Evolutionary conservation across 371 early-diverging fungal species (phyloP).

Genomic region (Mucor sp.): DNA sequence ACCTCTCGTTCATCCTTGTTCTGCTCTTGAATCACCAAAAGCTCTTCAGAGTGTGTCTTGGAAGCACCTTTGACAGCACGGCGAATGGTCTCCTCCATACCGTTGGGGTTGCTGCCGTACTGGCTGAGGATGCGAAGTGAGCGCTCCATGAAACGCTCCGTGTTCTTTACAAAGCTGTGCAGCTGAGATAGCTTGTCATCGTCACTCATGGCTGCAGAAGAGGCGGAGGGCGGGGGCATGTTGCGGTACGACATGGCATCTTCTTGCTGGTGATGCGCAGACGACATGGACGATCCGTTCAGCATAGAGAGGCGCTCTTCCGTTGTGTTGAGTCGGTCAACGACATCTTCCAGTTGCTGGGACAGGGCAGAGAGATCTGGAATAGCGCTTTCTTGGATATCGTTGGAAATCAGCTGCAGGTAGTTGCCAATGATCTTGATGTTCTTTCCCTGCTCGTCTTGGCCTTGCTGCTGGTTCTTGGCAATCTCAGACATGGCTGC

Average conservation of each 20-base stretch:
- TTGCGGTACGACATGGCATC: not conserved
- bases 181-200: constrained; percentile 29
- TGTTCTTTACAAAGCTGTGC: constrained; percentile 30
- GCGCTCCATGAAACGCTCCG: constrained; percentile 45
- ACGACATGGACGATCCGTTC: constrained; percentile 5
- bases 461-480: constrained; percentile 22
- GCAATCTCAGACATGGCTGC: constrained; percentile 17
- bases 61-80: constrained; percentile 47
- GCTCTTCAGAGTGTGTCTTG: constrained; percentile 34
- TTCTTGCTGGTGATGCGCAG: not conserved
- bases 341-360: constrained; percentile 37
- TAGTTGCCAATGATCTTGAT: constrained; percentile 41
- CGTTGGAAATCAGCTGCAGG: constrained; percentile 36
- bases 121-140: constrained; percentile 36
- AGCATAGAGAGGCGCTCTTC: constrained; percentile 21
- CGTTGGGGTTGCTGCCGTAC: constrained; percentile 32
- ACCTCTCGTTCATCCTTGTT: constrained; percentile 22
- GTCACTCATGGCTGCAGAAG: constrained; percentile 5
- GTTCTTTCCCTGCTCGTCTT: constrained; percentile 40
- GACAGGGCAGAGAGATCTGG: constrained; percentile 37
- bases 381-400: constrained; percentile 39
- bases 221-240: not conserved
- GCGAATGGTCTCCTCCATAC: constrained; percentile 47
- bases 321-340: constrained; percentile 26
- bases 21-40: constrained; percentile 30